Percentiles rank a stretch among this genome's conserved stretches.
Conservation (phyloP, 768 basidiomycete genomes). For the Tulasnella sp. region DNA sequence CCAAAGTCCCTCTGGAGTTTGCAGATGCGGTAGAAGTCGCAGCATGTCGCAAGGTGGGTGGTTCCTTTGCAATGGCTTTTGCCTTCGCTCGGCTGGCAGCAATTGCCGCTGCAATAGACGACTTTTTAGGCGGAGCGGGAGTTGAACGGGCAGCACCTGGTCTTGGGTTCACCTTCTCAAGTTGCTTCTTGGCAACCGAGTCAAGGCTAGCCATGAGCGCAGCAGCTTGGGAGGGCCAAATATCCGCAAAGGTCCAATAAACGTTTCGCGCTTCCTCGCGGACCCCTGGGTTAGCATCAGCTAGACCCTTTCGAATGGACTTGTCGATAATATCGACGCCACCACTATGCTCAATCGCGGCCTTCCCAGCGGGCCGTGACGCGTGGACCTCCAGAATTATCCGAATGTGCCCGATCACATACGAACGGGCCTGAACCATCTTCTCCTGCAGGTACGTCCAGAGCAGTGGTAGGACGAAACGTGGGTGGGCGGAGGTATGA, state of each 20-base stretch:
- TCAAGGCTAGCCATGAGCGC: conserved; percentile 58
- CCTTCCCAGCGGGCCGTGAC: conserved; percentile 36
- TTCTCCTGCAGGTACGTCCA: conserved; percentile 67
- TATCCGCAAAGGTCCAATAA: conserved; percentile 68
- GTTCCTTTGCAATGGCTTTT: conserved; percentile 68
- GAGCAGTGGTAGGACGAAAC: conserved; percentile 53
- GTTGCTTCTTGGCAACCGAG: conserved; percentile 53
- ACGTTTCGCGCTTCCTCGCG: conserved; percentile 54
- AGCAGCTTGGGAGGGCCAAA: conserved; percentile 64
- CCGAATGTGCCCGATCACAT: conserved; percentile 55
- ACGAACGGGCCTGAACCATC: conserved; percentile 58
- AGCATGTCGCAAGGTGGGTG: conserved; percentile 68
- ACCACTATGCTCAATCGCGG: conserved; percentile 54
- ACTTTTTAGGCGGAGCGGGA: conserved; percentile 56
- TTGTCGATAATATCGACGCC: conserved; percentile 63
- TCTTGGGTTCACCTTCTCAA: conserved; percentile 72
- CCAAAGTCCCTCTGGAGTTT: conserved; percentile 24
- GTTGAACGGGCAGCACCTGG: conserved; percentile 30
- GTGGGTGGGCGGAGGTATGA: conserved; percentile 58
- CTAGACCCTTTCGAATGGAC: conserved; percentile 55
- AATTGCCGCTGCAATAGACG: conserved; percentile 72
- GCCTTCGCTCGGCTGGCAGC: conserved; percentile 85
- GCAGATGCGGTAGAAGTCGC: conserved; percentile 57
- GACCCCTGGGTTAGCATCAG: conserved; percentile 69
- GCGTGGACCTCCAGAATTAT: conserved; percentile 66